Evolutionary conservation across 352 stramenopile species (phyloP).

Genomic region (Globisporangium mamillatum): DNA sequence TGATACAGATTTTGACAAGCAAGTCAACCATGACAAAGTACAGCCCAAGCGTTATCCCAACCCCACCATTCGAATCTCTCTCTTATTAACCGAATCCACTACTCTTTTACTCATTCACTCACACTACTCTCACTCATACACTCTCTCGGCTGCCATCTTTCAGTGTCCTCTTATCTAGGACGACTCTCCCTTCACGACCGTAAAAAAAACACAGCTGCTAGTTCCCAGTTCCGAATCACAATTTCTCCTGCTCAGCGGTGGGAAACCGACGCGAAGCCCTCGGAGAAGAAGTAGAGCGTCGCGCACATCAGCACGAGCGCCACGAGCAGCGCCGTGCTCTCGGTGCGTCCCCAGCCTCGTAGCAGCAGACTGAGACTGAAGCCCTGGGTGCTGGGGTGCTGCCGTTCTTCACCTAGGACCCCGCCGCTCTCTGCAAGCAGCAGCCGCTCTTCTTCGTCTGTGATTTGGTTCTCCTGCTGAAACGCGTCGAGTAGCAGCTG

Average conservation of each 20-base stretch:
- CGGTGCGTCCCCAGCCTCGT: background rate
- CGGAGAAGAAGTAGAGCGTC: slow-evolving; percentile 17
- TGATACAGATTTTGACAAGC: background rate
- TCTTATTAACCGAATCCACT: too few relatives aligned
- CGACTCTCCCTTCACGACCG: too few relatives aligned
- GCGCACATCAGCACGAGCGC: slow-evolving; percentile 20
- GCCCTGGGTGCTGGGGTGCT: background rate
- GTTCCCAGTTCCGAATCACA: background rate
- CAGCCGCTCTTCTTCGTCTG: slow-evolving; percentile 11
- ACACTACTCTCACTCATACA: too few relatives aligned
- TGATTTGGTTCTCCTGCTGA: background rate
- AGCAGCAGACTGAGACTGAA: background rate
- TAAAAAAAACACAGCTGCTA: background rate
- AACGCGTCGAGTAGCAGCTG: background rate
- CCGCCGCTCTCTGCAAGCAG: slow-evolving; percentile 9
- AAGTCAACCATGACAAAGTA: background rate
- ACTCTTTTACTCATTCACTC: too few relatives aligned
- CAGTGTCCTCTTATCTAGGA: too few relatives aligned
- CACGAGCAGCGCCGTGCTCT: slow-evolving; percentile 8
- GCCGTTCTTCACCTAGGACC: slow-evolving; percentile 1
- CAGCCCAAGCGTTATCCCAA: background rate
- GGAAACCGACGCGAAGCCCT: background rate
- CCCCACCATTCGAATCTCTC: too few relatives aligned
- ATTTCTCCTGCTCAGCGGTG: slow-evolving; percentile 2
- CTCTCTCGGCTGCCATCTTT: too few relatives aligned